Evolutionary conservation across 768 basidiomycete genomes (phyloP), one percentile per base, ranked within the genome.

Genomic region (Russula brevipes): DNA sequence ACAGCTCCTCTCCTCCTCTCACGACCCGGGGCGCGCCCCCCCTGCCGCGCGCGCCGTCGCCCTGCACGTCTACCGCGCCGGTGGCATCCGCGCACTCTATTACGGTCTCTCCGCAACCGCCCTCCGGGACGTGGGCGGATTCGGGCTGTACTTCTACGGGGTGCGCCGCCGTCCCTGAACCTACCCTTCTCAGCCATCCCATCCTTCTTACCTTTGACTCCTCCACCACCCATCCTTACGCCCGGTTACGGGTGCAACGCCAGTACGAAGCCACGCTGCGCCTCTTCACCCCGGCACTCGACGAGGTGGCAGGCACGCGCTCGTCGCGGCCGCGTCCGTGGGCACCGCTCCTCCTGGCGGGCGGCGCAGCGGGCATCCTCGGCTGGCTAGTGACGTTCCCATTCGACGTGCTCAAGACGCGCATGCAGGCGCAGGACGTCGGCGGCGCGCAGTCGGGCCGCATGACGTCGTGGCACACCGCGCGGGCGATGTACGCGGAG

Each of bases 381-480:
- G 89, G 89, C 9, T 95, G 92, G 92, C 42, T 85, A 0, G 79
- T 77, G 2, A 95, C 93, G 1, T 97, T 96, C 72, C 91, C 92
- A 2, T 78, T 94, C 59, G 94, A 97, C 70, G 88, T 94, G 3
- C 80, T 95, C 64, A 96, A 97, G 76, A 95, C 94, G 14, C 84
- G 93, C 5, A 83, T 94, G 68, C 94, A 97, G 73, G 83, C 83
- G 6, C 50, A 45, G 5, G 49, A 33, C 54, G 72, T 67, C 31
- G 59, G 17, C 64, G n/a, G 35, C 42, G 3, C 8, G 39, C 14
- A 41, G 24, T 24, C 24, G 24, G 24, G 24, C 24, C 24, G 24
- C 24, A 24, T 24, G 16, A 17, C 55, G 12, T 45, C 8, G 31
- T 90, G 86, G 70, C 77, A 81, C 14, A 82, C 79, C 50, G 86